Conservation (phyloP, 2,329 filamentous ascomycete species). For the Leptographium lundbergii region DNA sequence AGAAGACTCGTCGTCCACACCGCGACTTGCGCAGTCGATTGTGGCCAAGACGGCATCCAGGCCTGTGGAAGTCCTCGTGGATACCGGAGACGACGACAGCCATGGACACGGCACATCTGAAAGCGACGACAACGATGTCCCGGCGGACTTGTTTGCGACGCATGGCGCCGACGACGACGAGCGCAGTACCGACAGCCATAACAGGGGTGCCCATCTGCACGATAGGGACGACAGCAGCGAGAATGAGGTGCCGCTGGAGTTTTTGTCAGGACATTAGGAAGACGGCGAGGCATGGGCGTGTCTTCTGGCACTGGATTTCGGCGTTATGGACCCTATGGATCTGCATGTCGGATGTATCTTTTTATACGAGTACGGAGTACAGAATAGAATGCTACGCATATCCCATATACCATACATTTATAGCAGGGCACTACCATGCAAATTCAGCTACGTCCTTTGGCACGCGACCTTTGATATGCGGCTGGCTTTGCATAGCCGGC, state of each 20-base stretch:
- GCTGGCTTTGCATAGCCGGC: background rate
- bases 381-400: too few relatives aligned
- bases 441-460: too few relatives aligned
- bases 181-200: constrained; percentile 16
- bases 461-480: background rate
- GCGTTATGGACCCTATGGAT: background rate
- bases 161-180: constrained; percentile 18
- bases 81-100: constrained; percentile 2
- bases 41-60: constrained; percentile 13
- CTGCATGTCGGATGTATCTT: too few relatives aligned
- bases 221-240: constrained; percentile 24
- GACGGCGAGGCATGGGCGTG: constrained; percentile 7
- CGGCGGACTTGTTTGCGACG: constrained; percentile 26
- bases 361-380: too few relatives aligned
- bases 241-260: constrained; percentile 39
- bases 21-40: constrained; percentile 22
- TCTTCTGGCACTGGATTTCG: background rate
- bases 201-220: background rate
- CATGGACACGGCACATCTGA: constrained; percentile 15
- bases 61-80: constrained; percentile 10
- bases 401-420: too few relatives aligned
- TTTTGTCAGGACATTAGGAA: constrained; percentile 31
- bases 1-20: constrained; percentile 10
- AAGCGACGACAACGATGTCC: constrained; percentile 28
- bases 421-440: too few relatives aligned